phyloP scores from a whole-genome alignment of 257 asterid species.

The Capsicum baccatum region DNA sequence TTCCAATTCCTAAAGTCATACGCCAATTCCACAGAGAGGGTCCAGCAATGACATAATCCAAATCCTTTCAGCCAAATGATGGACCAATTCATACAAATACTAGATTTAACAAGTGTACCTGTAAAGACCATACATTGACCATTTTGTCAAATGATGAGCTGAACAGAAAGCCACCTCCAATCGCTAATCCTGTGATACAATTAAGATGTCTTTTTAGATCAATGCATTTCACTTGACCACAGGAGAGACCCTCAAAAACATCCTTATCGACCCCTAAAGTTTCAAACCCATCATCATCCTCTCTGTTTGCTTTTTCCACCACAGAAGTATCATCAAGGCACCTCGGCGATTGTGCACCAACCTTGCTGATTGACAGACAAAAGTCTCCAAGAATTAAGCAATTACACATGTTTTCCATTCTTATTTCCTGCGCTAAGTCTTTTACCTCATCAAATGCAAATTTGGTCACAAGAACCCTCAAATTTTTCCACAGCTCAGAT shows the following conservation, averaged over 20 bases:
- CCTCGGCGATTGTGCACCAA: slow-evolving; percentile 31
- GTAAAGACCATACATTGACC: slow-evolving; percentile 85
- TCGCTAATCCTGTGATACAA: slow-evolving; percentile 70
- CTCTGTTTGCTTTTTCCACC: slow-evolving; percentile 40
- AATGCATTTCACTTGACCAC: slow-evolving; percentile 55
- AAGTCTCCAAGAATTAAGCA: slow-evolving; percentile 61
- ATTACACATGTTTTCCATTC: slow-evolving; percentile 36
- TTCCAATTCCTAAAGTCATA: neutral
- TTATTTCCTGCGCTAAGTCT: slow-evolving; percentile 34
- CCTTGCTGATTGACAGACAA: slow-evolving; percentile 40
- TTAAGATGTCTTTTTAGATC: slow-evolving; percentile 83
- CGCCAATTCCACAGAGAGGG: slow-evolving; percentile 12
- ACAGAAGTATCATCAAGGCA: slow-evolving; percentile 29
- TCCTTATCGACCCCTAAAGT: slow-evolving; percentile 44
- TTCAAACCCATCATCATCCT: slow-evolving; percentile 38
- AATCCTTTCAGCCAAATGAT: neutral
- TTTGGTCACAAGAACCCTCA: slow-evolving; percentile 55
- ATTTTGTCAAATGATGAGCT: slow-evolving; percentile 89
- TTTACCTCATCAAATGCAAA: slow-evolving; percentile 45
- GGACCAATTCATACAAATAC: slow-evolving; percentile 6
- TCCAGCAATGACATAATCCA: slow-evolving; percentile 8
- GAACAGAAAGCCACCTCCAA: slow-evolving; percentile 92
- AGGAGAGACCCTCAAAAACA: slow-evolving; percentile 55
- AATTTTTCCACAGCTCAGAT: slow-evolving; percentile 70
- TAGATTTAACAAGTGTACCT: slow-evolving; percentile 52